Conservation (phyloP, 192 early-diverging fungal species). For the Backusella liffmaniae region DNA sequence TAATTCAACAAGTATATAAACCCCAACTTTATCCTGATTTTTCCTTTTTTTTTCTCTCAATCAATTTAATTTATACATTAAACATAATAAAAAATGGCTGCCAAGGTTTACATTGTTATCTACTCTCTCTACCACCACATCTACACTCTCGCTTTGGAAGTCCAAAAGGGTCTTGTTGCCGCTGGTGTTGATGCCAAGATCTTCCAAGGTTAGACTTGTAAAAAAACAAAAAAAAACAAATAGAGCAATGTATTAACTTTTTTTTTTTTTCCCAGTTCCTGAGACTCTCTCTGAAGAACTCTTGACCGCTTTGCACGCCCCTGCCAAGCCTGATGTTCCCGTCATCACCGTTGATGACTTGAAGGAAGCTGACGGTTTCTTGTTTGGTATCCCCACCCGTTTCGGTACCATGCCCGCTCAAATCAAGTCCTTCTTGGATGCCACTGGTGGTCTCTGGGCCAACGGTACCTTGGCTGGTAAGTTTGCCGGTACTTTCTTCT, state of each 20-base stretch:
- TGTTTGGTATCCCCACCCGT: conserved; percentile 64
- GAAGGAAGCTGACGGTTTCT: conserved; percentile 48
- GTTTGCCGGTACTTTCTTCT: conserved; percentile 72
- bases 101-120: conserved; percentile 34
- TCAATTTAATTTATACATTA: neutral
- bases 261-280: conserved; percentile 2
- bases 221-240: neutral
- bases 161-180: conserved; percentile 65
- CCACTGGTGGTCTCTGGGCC: conserved; percentile 38
- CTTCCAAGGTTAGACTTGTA: conserved; percentile 30
- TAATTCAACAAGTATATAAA: neutral
- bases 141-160: conserved; percentile 60
- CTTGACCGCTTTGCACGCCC: conserved; percentile 51
- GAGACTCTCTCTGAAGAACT: conserved; percentile 61
- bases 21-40: neutral
- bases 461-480: conserved; percentile 64
- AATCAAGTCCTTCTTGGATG: conserved; percentile 57
- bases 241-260: neutral
- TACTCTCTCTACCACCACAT: conserved; percentile 62
- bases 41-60: neutral
- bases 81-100: conserved; percentile 10
- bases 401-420: conserved; percentile 75
- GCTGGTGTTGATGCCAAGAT: conserved; percentile 33
- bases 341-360: conserved; percentile 40
- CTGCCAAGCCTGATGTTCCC: conserved; percentile 45